Evolutionary conservation across 2,329 filamentous ascomycete species (phyloP).

Genomic region (Ophiocordyceps unilateralis): DNA sequence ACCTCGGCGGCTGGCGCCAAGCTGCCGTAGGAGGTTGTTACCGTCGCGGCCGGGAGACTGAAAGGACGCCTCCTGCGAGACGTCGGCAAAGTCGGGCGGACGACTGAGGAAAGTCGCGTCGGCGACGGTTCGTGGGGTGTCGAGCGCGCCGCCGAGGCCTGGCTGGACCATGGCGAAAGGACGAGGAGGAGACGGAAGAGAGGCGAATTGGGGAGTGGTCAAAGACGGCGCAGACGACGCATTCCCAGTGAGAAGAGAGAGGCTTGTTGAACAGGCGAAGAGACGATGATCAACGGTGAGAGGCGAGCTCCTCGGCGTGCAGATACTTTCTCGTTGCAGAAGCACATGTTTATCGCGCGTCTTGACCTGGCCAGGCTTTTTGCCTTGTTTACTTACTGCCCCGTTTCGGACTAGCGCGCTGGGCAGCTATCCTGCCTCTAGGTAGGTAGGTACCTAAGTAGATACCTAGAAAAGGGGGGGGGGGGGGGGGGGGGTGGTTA

Average conservation of each 20-base stretch:
- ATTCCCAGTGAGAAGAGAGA: background rate
- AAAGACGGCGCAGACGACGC: background rate
- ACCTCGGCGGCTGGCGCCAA: constrained; percentile 45
- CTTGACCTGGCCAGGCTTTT: no score
- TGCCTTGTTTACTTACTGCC: constrained; percentile 24
- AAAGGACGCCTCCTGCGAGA: constrained; percentile 79
- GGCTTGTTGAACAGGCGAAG: background rate
- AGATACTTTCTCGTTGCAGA: no score
- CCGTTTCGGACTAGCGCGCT: constrained; percentile 15
- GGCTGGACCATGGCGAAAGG: constrained; percentile 39
- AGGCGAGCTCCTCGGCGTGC: no score
- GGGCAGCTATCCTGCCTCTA: background rate
- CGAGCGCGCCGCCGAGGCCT: constrained; percentile 46
- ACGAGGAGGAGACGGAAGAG: background rate
- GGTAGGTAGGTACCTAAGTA: no score
- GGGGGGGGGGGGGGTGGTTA: no score
- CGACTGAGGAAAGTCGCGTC: constrained; percentile 67
- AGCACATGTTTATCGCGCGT: background rate
- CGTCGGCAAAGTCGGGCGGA: constrained; percentile 53
- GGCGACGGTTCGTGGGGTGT: constrained; percentile 72
- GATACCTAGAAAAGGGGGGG: no score
- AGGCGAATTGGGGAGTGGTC: background rate
- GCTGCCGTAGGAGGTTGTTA: constrained; percentile 48
- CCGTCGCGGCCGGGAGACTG: constrained; percentile 52
- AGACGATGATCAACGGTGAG: no score